These are phyloP conservation scores for Lactifluus piperatus DNA, from an alignment of 768 basidiomycete genomes.

Conservation along the genomic window DNA sequence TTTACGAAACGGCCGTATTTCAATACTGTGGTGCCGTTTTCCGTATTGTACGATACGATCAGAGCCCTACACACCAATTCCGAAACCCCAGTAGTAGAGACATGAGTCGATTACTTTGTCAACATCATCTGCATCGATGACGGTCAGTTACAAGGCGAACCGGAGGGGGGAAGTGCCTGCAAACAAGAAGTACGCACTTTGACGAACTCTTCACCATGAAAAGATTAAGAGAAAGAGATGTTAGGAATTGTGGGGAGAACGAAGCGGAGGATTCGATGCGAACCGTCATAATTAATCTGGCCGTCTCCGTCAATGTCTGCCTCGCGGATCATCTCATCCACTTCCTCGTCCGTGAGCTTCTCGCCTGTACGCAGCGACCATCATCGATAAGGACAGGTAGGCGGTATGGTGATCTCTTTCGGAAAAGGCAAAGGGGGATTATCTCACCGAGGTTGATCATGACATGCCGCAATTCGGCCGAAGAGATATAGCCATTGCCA, in stretches of 20 bases:
- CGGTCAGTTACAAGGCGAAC: no score
- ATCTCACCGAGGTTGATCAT: conserved; percentile 80
- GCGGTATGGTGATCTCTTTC: neutral
- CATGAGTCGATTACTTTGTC: no score
- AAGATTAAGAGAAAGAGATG: neutral
- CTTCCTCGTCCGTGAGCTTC: conserved; percentile 79
- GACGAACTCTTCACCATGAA: conserved; percentile 52
- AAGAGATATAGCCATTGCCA: conserved; percentile 82
- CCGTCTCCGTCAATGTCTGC: conserved; percentile 92
- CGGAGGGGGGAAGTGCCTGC: no score
- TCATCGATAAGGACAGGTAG: neutral
- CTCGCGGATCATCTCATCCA: conserved; percentile 96
- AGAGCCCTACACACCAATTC: no score
- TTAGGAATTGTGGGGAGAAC: neutral
- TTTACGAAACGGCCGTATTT: no score
- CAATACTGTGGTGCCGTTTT: no score
- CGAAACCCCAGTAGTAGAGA: no score
- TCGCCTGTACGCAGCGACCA: conserved; percentile 43
- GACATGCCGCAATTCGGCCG: conserved; percentile 80
- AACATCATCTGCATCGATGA: no score
- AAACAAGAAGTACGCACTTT: conserved; percentile 47
- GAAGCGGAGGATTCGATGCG: conserved; percentile 18
- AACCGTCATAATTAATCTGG: conserved; percentile 84
- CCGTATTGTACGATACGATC: no score
- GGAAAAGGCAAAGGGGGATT: neutral